Conservation (phyloP, 148 eudicot genomes). For the Simmondsia chinensis region DNA sequence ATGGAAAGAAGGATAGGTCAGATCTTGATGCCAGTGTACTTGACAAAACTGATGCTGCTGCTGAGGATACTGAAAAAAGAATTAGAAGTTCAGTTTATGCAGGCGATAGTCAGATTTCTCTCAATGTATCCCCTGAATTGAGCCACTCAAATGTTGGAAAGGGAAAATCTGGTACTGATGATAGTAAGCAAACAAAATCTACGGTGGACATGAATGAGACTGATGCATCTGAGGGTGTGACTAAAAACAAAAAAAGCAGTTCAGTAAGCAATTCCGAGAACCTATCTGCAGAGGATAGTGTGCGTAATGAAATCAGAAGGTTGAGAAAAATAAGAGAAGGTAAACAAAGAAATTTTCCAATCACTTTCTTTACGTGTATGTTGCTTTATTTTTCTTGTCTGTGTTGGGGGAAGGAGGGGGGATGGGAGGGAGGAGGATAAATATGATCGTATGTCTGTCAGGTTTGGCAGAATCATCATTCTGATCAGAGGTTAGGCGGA, state of each 20-base stretch:
- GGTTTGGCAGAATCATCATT: neutral
- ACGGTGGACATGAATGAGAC: slow-evolving; percentile 16
- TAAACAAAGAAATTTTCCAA: too few relatives aligned
- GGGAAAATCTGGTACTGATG: slow-evolving; percentile 19
- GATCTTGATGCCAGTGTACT: slow-evolving; percentile 17
- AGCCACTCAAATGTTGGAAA: slow-evolving; percentile 4
- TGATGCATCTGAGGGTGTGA: slow-evolving; percentile 17
- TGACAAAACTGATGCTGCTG: slow-evolving; percentile 23
- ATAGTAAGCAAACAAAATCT: slow-evolving; percentile 6
- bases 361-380: too few relatives aligned
- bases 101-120: slow-evolving; percentile 20
- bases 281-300: slow-evolving; percentile 2
- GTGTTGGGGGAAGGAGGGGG: too few relatives aligned
- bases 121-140: slow-evolving; percentile 6
- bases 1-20: slow-evolving; percentile 18
- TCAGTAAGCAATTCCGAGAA: slow-evolving; percentile 6
- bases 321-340: neutral
- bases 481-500: too few relatives aligned
- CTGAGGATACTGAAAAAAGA: slow-evolving; percentile 14
- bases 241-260: slow-evolving; percentile 2
- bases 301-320: slow-evolving; percentile 5
- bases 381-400: too few relatives aligned
- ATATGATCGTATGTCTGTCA: slow-evolving; percentile 1
- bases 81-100: slow-evolving; percentile 6
- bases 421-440: slow-evolving; percentile 10